Evolutionary conservation across 139 green algal species (phyloP).

Genomic region (Coelastrella sp.): DNA sequence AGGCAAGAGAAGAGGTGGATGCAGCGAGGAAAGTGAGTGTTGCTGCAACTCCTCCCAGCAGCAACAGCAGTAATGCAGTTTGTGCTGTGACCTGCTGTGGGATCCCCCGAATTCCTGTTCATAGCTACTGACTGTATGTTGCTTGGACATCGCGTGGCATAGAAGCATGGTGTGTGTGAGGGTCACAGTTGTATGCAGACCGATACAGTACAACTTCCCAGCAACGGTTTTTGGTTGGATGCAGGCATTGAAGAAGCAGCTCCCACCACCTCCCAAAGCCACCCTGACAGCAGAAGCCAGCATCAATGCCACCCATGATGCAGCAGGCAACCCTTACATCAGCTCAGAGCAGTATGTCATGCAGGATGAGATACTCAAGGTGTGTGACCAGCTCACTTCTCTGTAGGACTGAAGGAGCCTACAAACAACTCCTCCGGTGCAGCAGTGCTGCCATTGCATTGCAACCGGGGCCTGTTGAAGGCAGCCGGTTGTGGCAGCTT

Average conservation of each 20-base stretch:
- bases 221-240: neutral
- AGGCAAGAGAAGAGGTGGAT: slow-evolving; percentile 74
- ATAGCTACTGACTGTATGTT: neutral
- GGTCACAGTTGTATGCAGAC: neutral
- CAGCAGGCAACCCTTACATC: slow-evolving; percentile 48
- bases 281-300: slow-evolving; percentile 24
- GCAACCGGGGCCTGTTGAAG: no score
- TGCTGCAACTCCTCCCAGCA: neutral
- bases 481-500: no score
- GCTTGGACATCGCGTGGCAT: no score
- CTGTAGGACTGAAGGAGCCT: no score
- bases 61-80: neutral
- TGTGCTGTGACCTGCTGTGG: neutral
- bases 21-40: slow-evolving; percentile 72
- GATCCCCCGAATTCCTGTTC: neutral
- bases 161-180: neutral
- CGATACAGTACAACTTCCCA: neutral
- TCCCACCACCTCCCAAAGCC: slow-evolving; percentile 43
- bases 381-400: neutral
- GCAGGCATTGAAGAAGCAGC: slow-evolving; percentile 46
- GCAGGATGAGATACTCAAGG: slow-evolving; percentile 87
- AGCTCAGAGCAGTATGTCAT: slow-evolving; percentile 68
- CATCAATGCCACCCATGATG: slow-evolving; percentile 43
- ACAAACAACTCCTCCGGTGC: no score
- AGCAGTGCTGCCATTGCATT: neutral